These are phyloP conservation scores for Gaertneriomyces semiglobifer DNA, from an alignment of 192 early-diverging fungal genomes.

Conservation along the genomic window DNA sequence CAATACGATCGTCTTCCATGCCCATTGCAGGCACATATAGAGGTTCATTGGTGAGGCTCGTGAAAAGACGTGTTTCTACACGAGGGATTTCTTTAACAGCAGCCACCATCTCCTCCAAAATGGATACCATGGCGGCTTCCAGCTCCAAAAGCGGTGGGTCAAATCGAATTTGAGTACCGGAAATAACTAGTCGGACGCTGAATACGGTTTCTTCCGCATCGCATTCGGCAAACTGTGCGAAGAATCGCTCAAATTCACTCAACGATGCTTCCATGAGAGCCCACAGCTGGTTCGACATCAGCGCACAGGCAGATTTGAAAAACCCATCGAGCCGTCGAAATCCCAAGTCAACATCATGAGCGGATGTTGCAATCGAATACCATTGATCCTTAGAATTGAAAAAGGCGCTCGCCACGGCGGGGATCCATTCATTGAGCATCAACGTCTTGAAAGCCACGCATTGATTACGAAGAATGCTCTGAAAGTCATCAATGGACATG, in stretches of 20 bases:
- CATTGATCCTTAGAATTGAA: slow-evolving; percentile 54
- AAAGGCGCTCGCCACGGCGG: slow-evolving; percentile 56
- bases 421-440: slow-evolving; percentile 62
- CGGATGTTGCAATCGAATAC: slow-evolving; percentile 52
- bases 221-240: slow-evolving; percentile 45
- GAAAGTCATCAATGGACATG: slow-evolving; percentile 57
- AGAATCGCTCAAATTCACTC: slow-evolving; percentile 54
- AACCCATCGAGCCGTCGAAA: slow-evolving; percentile 54
- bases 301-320: slow-evolving; percentile 56
- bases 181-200: slow-evolving; percentile 45
- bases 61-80: slow-evolving; percentile 60
- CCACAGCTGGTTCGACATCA: slow-evolving; percentile 62
- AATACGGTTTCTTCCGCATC: slow-evolving; percentile 49
- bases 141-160: slow-evolving; percentile 57
- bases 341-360: slow-evolving; percentile 50
- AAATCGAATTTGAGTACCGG: slow-evolving; percentile 61
- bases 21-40: slow-evolving; percentile 47
- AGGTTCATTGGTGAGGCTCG: slow-evolving; percentile 41
- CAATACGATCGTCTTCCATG: slow-evolving; percentile 56
- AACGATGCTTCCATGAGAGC: slow-evolving; percentile 43
- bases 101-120: slow-evolving; percentile 55
- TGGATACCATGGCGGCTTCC: slow-evolving; percentile 47
- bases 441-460: slow-evolving; percentile 50
- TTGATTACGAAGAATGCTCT: slow-evolving; percentile 49
- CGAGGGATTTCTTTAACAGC: slow-evolving; percentile 54